Percentiles rank a stretch among this genome's conserved stretches.
Conservation (phyloP, 139 green algal species). For the Closterium sp. region DNA sequence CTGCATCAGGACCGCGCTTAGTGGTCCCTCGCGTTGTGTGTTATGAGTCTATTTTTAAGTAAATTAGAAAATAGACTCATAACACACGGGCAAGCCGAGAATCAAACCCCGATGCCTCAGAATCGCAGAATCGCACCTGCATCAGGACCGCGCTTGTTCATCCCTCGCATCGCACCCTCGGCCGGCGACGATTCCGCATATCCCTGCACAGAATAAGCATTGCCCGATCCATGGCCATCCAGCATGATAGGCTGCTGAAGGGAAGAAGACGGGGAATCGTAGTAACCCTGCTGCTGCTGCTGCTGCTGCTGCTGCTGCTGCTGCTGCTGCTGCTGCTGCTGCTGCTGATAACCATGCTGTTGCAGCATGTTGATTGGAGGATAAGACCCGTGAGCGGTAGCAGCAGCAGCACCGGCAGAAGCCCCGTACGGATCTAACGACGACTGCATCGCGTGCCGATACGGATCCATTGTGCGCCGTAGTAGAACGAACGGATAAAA, state of each 20-base stretch:
- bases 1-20: not conserved
- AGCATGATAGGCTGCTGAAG: not conserved
- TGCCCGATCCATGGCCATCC: not conserved
- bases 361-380: not conserved
- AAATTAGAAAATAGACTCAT: too few species aligned
- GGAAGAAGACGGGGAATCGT: not conserved
- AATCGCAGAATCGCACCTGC: not conserved
- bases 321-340: not conserved
- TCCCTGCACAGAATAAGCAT: not conserved
- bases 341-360: not conserved
- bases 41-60: too few species aligned
- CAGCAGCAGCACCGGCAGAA: too few species aligned
- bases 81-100: not conserved
- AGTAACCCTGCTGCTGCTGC: not conserved
- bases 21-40: too few species aligned
- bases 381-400: not conserved
- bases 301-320: not conserved
- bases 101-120: not conserved
- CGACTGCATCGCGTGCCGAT: not conserved
- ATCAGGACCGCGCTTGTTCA: not conserved
- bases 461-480: not conserved
- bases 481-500: not conserved
- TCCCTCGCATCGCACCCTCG: not conserved
- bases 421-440: not conserved
- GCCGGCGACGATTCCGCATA: not conserved